A percentile compares a stretch with the other conserved stretches of the same genome.
These are phyloP conservation scores for Mycena belliarum DNA, from an alignment of 768 basidiomycete species.

Conservation along the genomic window DNA sequence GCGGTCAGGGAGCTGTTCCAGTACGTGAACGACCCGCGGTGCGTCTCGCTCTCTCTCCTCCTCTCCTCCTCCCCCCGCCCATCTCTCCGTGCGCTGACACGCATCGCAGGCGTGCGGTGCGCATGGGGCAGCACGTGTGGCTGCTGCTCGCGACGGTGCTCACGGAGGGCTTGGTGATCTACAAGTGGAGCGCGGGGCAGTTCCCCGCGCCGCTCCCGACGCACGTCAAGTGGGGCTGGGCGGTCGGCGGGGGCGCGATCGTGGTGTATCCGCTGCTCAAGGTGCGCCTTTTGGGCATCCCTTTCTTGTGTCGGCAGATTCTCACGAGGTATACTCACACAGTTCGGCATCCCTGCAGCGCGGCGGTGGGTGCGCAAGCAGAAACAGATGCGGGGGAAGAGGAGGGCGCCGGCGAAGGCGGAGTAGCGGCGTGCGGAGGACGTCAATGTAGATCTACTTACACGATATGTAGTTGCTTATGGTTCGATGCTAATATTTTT, in stretches of 20 bases:
- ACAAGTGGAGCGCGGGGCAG: slow-evolving; percentile 79
- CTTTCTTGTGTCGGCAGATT: too few species aligned
- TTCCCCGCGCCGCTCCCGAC: slow-evolving; percentile 65
- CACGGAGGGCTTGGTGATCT: slow-evolving; percentile 78
- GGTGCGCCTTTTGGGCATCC: slow-evolving; percentile 13
- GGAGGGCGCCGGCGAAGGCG: slow-evolving; percentile 7
- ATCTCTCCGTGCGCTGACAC: not conserved
- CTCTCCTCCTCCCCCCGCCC: too few species aligned
- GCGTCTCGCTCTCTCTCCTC: slow-evolving; percentile 25
- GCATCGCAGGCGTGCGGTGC: slow-evolving; percentile 62
- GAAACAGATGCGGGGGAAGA: slow-evolving; percentile 34
- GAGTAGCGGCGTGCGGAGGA: not conserved
- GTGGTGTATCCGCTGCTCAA: slow-evolving; percentile 68
- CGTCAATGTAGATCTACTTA: too few species aligned
- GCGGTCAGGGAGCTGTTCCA: slow-evolving; percentile 84
- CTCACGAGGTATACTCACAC: not conserved
- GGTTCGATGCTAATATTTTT: too few species aligned
- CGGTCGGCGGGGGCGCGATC: slow-evolving; percentile 56
- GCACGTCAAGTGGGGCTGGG: slow-evolving; percentile 67
- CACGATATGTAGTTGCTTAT: too few species aligned
- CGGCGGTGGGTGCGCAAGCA: slow-evolving; percentile 54
- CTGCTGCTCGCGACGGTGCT: slow-evolving; percentile 81
- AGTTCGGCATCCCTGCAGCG: slow-evolving; percentile 69
- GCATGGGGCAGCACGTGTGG: slow-evolving; percentile 92
- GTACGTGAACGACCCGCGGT: slow-evolving; percentile 84